Evolutionary conservation across 108 stramenopile species (phyloP).

Genomic region (Craspedostauros australis): DNA sequence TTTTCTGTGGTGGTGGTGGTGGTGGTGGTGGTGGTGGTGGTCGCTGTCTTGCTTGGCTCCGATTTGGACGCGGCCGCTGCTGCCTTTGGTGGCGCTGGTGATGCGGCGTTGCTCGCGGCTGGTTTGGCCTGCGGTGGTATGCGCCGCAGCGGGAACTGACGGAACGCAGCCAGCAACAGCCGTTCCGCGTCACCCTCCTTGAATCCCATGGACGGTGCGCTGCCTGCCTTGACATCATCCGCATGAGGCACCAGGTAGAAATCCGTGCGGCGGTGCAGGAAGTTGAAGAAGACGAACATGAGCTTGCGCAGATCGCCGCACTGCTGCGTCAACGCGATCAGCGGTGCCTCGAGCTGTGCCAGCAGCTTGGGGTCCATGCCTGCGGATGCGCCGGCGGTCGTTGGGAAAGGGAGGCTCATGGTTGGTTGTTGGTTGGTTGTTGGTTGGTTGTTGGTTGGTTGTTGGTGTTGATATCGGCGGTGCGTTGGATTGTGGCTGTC

Average conservation of each 20-base stretch:
- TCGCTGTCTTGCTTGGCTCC: conserved; percentile 8
- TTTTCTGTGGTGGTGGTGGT: not conserved
- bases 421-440: not conserved
- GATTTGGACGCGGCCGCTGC: not conserved
- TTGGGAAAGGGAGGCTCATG: conserved; percentile 48
- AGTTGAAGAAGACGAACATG: conserved; percentile 72
- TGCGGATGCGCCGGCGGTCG: conserved; percentile 7
- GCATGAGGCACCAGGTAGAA: conserved; percentile 73
- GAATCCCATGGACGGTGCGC: conserved; percentile 55
- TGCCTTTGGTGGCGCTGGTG: not conserved
- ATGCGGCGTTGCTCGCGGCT: not conserved
- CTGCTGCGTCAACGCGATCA: conserved; percentile 65
- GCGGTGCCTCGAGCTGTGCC: conserved; percentile 53
- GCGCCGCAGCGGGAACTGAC: conserved; percentile 75
- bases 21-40: not conserved
- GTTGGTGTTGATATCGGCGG: not conserved
- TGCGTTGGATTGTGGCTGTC: not conserved
- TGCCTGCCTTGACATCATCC: conserved; percentile 40
- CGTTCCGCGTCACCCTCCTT: conserved; percentile 79
- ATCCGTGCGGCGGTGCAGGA: conserved; percentile 81
- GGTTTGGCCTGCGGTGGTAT: conserved; percentile 19
- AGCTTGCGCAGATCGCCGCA: conserved; percentile 71
- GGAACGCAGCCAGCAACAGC: conserved; percentile 71
- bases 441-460: not conserved
- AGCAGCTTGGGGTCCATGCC: conserved; percentile 14